Conservation (phyloP, 176 grass and related monocot genomes). For the Zoysia japonica region DNA sequence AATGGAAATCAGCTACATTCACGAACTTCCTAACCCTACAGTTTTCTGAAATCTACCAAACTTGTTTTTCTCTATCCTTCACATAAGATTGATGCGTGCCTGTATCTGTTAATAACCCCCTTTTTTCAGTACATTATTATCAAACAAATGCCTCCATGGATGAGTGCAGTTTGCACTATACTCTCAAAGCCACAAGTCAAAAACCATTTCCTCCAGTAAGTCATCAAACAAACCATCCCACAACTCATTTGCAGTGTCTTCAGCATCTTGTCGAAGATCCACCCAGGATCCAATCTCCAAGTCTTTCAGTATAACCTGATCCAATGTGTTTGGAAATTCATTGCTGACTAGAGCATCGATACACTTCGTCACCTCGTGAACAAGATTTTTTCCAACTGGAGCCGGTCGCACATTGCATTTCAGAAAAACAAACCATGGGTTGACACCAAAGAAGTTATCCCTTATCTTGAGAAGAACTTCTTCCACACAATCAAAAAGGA, state of each 20-base stretch:
- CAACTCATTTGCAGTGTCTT: constrained; percentile 44
- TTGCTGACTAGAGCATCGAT: constrained; percentile 51
- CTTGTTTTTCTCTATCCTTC: constrained; percentile 29
- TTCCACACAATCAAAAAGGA: constrained; percentile 73
- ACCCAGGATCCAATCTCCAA: constrained; percentile 63
- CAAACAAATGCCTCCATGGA: constrained; percentile 21
- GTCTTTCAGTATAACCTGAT: constrained; percentile 61
- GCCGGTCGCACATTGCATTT: constrained; percentile 49
- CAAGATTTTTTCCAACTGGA: constrained; percentile 46
- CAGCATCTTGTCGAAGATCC: constrained; percentile 49
- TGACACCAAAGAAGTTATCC: constrained; percentile 40
- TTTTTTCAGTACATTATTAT: constrained; percentile 32
- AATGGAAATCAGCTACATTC: constrained; percentile 17
- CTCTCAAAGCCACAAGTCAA: constrained; percentile 65
- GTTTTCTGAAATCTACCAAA: constrained; percentile 25
- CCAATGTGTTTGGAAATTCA: constrained; percentile 48
- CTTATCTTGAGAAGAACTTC: constrained; percentile 58
- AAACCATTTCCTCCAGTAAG: constrained; percentile 68
- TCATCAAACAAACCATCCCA: constrained; percentile 75
- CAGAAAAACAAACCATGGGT: constrained; percentile 53
- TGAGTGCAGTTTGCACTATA: constrained; percentile 10
- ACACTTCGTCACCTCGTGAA: constrained; percentile 59
- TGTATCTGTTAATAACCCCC: constrained; percentile 15
- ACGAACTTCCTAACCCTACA: constrained; percentile 34
- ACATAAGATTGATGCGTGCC: constrained; percentile 1